Evolutionary conservation across 208 protist species (phyloP).

Genomic region (Porcisia hertigi): DNA sequence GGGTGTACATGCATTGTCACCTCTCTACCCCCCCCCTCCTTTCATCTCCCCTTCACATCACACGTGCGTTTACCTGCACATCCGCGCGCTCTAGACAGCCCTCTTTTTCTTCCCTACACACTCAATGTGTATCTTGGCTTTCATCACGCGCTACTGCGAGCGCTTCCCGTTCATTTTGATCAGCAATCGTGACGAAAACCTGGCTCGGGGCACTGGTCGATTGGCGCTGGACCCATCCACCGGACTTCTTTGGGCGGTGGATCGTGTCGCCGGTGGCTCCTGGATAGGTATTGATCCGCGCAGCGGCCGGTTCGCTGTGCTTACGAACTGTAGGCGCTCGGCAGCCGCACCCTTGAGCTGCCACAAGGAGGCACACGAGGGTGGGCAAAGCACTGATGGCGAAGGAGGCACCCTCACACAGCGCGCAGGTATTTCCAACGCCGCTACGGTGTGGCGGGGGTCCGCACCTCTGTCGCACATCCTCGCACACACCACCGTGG

Average conservation of each 20-base stretch:
- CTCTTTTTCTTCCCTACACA: neutral
- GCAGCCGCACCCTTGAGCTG: conserved; percentile 41
- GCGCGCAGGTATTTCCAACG: neutral
- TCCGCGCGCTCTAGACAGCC: neutral
- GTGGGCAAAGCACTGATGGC: too few species aligned
- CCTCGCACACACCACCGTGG: conserved; percentile 31
- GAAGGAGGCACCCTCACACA: neutral
- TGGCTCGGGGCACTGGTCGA: conserved; percentile 38
- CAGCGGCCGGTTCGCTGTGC: conserved; percentile 49
- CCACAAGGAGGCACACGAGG: neutral
- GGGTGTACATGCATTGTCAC: too few species aligned
- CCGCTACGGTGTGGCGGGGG: conserved; percentile 31
- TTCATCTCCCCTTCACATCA: neutral
- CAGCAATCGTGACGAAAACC: conserved; percentile 63
- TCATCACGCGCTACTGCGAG: conserved; percentile 46
- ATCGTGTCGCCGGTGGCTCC: conserved; percentile 56
- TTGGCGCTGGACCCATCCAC: conserved; percentile 33
- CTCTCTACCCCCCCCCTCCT: too few species aligned
- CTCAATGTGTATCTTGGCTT: conserved; percentile 65
- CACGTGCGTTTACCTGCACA: neutral
- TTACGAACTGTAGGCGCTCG: conserved; percentile 60
- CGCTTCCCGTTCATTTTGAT: conserved; percentile 67
- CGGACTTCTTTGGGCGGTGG: conserved; percentile 49
- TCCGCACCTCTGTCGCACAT: conserved; percentile 53
- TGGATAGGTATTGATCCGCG: conserved; percentile 63